Base-by-base conservation (phyloP, 257 asterid genomes). In the Jacaranda copaia region DNA sequence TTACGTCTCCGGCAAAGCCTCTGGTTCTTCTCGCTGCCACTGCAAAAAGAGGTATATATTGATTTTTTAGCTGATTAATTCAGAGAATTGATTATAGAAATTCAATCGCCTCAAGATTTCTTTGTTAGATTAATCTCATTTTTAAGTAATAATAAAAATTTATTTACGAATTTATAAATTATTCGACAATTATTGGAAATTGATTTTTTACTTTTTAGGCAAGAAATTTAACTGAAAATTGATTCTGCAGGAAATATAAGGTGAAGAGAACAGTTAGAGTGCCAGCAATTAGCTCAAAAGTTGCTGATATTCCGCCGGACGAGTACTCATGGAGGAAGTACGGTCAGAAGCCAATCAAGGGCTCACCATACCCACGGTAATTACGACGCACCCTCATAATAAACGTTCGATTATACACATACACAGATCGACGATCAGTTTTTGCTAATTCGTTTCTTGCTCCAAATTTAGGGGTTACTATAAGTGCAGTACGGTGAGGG, bases 391-490 rank as follows among this genome's bases (percentile, higher is more conserved):
- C 86, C 81, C 12, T 62, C 35, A 14, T 59, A 38, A 39, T 3
- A 0, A n/a, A 35, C 32, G 7, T 55, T 16, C 19, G 15, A 19
- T 68, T 51, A 5, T 1, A 11, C 8, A 5, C 8, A n/a, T 55
- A 6, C 36, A 9, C 16, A 18, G 32, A 7, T 35, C 14, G 6
- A 5, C 19, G 19, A 49, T 13, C 16, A 12, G 46, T 42, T 42
- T 42, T 52, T 0, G 61, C 61, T 55, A 16, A 55, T 55, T n/a
- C 6, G 3, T 55, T 15, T 15, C 4, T 5, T 55, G 32, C 4
- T 55, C 61, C 32, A 16, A 69, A 18, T 77, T 73, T 69, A 93
- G 98, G 87, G 97, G 96, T 14, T 93, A 93, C 42, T 93, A 93
- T 73, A 91, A 80, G 78, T 93, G 98, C 18, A 93, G 97, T 49